phyloP scores from a whole-genome alignment of 768 basidiomycete genomes.

The Boletus vermiculosoides region DNA sequence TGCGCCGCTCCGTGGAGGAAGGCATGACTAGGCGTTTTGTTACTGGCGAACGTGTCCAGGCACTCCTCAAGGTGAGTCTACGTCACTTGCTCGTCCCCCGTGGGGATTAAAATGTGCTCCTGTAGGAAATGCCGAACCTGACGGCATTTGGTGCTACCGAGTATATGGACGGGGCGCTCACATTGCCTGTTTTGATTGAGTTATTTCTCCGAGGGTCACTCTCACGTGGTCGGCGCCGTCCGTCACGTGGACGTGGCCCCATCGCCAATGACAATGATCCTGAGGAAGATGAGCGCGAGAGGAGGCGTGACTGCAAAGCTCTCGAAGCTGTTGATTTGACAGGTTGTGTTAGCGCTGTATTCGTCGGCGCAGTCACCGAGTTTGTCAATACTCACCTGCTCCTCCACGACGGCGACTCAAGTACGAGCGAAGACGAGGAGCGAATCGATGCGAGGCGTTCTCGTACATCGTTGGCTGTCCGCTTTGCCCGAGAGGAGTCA shows the following conservation, averaged over 20 bases:
- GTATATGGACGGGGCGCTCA: conserved; percentile 95
- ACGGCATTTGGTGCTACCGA: conserved; percentile 92
- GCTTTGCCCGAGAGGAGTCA: conserved; percentile 45
- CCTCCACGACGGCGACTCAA: conserved; percentile 40
- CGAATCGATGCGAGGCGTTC: conserved; percentile 31
- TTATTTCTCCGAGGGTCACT: conserved; percentile 82
- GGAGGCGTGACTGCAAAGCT: conserved; percentile 69
- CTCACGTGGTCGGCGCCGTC: conserved; percentile 66
- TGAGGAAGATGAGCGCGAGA: conserved; percentile 77
- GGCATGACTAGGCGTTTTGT: conserved; percentile 89
- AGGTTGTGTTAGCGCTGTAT: conserved; percentile 90
- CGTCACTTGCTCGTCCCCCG: conserved; percentile 3
- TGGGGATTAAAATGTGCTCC: conserved; percentile 3
- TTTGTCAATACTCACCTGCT: conserved; percentile 71
- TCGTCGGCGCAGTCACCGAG: conserved; percentile 80
- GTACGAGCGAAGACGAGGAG: conserved; percentile 43
- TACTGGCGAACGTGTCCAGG: conserved; percentile 80
- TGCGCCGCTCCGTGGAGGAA: conserved; percentile 90
- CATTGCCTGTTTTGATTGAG: conserved; percentile 81
- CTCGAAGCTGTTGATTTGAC: conserved; percentile 91
- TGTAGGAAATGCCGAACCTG: conserved; percentile 85
- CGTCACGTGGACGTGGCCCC: conserved; percentile 60
- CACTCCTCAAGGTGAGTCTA: conserved; percentile 65
- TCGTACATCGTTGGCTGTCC: conserved; percentile 35
- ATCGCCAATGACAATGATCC: conserved; percentile 51